Evolutionary conservation across 805 yeast species (phyloP).

Genomic region (Wickerhamomyces alni): DNA sequence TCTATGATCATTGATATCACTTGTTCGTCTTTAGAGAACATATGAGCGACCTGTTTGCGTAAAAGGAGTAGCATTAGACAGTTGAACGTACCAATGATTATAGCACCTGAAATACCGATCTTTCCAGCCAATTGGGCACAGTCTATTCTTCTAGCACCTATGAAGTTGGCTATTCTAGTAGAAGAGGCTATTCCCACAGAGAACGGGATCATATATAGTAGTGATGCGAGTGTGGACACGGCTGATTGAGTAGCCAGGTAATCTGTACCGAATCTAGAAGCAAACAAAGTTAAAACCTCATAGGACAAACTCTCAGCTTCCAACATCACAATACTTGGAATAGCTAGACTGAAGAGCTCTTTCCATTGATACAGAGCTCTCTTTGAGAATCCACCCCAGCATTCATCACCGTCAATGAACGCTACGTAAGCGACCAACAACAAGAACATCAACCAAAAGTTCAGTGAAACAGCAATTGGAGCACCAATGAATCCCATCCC

Average conservation of each 20-base stretch:
- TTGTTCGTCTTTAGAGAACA: conserved; percentile 56
- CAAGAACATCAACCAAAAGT: conserved; percentile 58
- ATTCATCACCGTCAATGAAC: conserved; percentile 32
- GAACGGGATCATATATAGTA: conserved; percentile 69
- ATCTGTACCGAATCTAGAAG: conserved; percentile 64
- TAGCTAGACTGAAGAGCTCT: conserved; percentile 51
- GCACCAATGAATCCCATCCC: conserved; percentile 76
- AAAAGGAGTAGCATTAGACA: conserved; percentile 43
- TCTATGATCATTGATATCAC: conserved; percentile 46
- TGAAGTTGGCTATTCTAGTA: conserved; percentile 66
- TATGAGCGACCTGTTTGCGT: conserved; percentile 41
- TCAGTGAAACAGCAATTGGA: conserved; percentile 60
- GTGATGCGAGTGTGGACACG: conserved; percentile 56
- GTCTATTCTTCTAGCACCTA: conserved; percentile 50
- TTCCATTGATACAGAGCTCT: conserved; percentile 40
- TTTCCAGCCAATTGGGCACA: conserved; percentile 40
- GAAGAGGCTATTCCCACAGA: conserved; percentile 67
- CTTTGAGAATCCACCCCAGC: conserved; percentile 29
- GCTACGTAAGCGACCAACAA: conserved; percentile 47
- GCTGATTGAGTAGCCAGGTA: conserved; percentile 73
- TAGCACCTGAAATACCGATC: conserved; percentile 36
- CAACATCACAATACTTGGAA: conserved; percentile 75
- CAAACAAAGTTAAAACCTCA: conserved; percentile 63
- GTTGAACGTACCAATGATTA: conserved; percentile 43
- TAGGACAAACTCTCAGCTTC: conserved; percentile 74